A percentile compares a stretch with the other conserved stretches of the same genome.
These are phyloP conservation scores for Chaetothyriales sp. DNA, from an alignment of 2,329 filamentous ascomycete genomes.

Conservation along the genomic window DNA sequence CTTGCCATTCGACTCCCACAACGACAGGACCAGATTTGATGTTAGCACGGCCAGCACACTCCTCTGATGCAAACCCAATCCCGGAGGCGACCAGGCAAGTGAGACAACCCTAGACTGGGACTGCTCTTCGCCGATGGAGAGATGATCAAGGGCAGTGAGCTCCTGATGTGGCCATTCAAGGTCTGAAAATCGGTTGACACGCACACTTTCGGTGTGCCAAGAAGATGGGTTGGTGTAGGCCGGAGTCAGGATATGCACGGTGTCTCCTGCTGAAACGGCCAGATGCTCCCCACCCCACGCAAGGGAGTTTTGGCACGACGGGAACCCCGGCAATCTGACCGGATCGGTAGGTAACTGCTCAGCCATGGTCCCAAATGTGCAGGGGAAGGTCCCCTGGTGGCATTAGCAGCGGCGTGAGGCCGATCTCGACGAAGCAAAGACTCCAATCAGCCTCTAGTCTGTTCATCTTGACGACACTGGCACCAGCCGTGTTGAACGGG, in stretches of 20 bases:
- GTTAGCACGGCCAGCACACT: slow-evolving; percentile 44
- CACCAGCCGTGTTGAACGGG: background rate
- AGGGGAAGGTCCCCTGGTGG: background rate
- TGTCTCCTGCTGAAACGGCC: slow-evolving; percentile 43
- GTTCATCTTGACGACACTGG: too few species aligned
- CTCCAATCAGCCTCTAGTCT: too few species aligned
- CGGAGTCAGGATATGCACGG: slow-evolving; percentile 39
- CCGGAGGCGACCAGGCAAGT: slow-evolving; percentile 44
- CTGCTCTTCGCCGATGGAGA: slow-evolving; percentile 47
- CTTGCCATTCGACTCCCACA: slow-evolving; percentile 40
- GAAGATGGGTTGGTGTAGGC: slow-evolving; percentile 3
- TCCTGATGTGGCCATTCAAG: slow-evolving; percentile 36
- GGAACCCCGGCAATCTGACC: slow-evolving; percentile 33
- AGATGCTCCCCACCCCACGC: slow-evolving; percentile 47
- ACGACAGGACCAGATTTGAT: slow-evolving; percentile 41
- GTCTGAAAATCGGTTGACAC: slow-evolving; percentile 39
- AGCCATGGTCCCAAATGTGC: background rate
- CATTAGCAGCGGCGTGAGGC: background rate
- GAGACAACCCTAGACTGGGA: slow-evolving; percentile 37
- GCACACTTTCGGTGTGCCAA: slow-evolving; percentile 31
- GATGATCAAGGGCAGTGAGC: slow-evolving; percentile 33
- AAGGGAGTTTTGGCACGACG: slow-evolving; percentile 40
- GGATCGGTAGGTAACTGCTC: slow-evolving; percentile 10
- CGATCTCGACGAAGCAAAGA: too few species aligned
- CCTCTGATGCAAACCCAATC: slow-evolving; percentile 40